Evolutionary conservation across 768 basidiomycete species (phyloP).

Genomic region (Boletales sp.): DNA sequence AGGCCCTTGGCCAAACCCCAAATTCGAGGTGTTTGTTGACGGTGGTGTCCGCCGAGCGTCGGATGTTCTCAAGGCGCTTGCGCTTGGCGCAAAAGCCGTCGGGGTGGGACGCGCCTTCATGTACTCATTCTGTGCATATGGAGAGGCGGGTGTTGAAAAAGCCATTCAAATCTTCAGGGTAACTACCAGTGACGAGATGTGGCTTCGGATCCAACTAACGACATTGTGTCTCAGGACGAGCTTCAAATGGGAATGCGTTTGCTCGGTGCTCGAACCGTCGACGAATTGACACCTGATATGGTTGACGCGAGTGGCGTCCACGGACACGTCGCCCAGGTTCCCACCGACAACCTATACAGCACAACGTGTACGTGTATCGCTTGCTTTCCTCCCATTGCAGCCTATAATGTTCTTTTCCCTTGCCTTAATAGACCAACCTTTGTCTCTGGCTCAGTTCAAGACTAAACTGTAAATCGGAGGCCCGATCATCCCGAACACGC

Average conservation of each 20-base stretch:
- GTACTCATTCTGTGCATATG: conserved; percentile 85
- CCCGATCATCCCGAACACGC: neutral
- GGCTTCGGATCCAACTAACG: conserved; percentile 46
- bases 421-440: conserved; percentile 25
- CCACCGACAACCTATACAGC: conserved; percentile 29
- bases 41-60: conserved; percentile 88
- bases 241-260: conserved; percentile 96
- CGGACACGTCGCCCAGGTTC: conserved; percentile 26
- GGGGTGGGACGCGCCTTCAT: conserved; percentile 81
- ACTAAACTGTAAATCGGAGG: conserved; percentile 11
- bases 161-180: conserved; percentile 75
- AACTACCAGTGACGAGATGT: conserved; percentile 34
- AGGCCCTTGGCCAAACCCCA: conserved; percentile 70
- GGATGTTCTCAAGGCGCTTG: conserved; percentile 81
- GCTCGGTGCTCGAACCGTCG: conserved; percentile 76
- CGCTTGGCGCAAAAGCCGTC: conserved; percentile 77
- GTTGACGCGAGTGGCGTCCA: conserved; percentile 61
- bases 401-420: neutral
- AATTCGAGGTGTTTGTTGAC: conserved; percentile 86
- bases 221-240: conserved; percentile 61
- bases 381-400: neutral
- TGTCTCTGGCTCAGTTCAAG: conserved; percentile 27
- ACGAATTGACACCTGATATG: conserved; percentile 79
- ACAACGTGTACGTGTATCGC: conserved; percentile 28
- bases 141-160: conserved; percentile 79